Conservation (phyloP, 768 basidiomycete species). For the Lactarius pseudohatsudake region DNA sequence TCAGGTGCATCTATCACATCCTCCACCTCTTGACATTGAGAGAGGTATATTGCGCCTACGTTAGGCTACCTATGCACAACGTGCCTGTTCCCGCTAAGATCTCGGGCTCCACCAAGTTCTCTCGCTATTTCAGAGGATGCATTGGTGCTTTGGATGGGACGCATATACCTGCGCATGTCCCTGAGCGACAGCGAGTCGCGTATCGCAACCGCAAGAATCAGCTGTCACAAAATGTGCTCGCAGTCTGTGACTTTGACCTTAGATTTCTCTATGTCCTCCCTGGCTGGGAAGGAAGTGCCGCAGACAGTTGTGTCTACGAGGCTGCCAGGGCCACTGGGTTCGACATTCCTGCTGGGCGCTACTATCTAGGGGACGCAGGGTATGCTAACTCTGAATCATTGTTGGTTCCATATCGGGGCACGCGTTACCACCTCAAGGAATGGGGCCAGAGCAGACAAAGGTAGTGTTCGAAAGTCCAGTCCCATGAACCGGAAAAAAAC, state of each 20-base stretch:
- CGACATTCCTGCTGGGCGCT: conserved; percentile 31
- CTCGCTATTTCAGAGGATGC: conserved; percentile 37
- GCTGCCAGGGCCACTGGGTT: conserved; percentile 32
- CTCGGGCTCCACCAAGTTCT: conserved; percentile 30
- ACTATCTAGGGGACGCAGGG: conserved; percentile 29
- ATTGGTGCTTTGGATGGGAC: conserved; percentile 40
- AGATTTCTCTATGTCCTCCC: conserved; percentile 32
- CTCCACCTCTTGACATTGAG: neutral
- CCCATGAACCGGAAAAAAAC: too few species aligned
- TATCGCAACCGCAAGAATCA: conserved; percentile 32
- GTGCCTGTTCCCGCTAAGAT: neutral
- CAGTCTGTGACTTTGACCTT: conserved; percentile 29
- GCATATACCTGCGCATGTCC: conserved; percentile 30
- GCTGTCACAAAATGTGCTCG: conserved; percentile 36
- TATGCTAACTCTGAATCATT: conserved; percentile 31
- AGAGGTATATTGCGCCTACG: neutral
- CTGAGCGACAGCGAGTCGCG: conserved; percentile 23
- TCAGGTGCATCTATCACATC: neutral
- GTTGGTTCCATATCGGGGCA: conserved; percentile 35
- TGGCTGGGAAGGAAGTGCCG: conserved; percentile 36
- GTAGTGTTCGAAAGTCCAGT: too few species aligned
- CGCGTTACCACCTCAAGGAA: conserved; percentile 38
- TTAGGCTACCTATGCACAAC: neutral
- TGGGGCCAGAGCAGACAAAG: conserved; percentile 29
- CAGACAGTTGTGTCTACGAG: conserved; percentile 33